A percentile compares a stretch with the other conserved stretches of the same genome.
Conservation (phyloP, 768 basidiomycete genomes). For the Amanita thiersii region DNA sequence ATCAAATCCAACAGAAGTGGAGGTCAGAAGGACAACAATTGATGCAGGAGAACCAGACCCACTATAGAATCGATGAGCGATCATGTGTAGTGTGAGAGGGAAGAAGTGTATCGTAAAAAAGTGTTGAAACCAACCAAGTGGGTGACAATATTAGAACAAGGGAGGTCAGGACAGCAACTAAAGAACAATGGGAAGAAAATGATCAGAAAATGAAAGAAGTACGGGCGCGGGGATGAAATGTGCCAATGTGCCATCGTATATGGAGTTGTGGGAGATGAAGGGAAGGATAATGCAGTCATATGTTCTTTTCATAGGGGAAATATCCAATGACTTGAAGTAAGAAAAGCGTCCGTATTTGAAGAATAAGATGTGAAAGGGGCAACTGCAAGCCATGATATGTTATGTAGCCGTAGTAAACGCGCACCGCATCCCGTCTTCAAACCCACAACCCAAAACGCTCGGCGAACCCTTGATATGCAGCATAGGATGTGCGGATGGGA, state of each 20-base stretch:
- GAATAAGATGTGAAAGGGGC: constrained; percentile 23
- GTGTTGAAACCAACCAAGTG: constrained; percentile 9
- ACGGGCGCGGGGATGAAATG: constrained; percentile 25
- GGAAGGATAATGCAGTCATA: constrained; percentile 11
- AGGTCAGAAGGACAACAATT: constrained; percentile 63
- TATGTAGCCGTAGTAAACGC: constrained; percentile 14
- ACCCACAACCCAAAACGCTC: constrained; percentile 2
- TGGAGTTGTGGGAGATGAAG: constrained; percentile 10
- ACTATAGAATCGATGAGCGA: constrained; percentile 6
- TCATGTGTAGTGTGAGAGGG: constrained; percentile 1
- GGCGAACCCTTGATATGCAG: constrained; percentile 10
- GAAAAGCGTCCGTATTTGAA: constrained; percentile 69
- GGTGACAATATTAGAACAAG: constrained; percentile 11
- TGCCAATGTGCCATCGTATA: constrained; percentile 12
- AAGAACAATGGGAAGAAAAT: constrained; percentile 13
- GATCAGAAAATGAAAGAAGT: constrained; percentile 16
- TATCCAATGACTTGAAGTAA: constrained; percentile 42
- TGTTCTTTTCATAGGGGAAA: constrained; percentile 12
- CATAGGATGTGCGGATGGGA: constrained; percentile 7
- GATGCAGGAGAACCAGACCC: constrained; percentile 12
- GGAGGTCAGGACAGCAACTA: constrained; percentile 12
- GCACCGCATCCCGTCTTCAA: constrained; percentile 13
- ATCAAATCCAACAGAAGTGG: constrained; percentile 39
- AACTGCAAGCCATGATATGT: constrained; percentile 21
- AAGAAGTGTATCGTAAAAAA: constrained; percentile 9